These are phyloP conservation scores for Musa itinerans DNA, from an alignment of 176 grass and related monocot genomes.

Conservation along the genomic window DNA sequence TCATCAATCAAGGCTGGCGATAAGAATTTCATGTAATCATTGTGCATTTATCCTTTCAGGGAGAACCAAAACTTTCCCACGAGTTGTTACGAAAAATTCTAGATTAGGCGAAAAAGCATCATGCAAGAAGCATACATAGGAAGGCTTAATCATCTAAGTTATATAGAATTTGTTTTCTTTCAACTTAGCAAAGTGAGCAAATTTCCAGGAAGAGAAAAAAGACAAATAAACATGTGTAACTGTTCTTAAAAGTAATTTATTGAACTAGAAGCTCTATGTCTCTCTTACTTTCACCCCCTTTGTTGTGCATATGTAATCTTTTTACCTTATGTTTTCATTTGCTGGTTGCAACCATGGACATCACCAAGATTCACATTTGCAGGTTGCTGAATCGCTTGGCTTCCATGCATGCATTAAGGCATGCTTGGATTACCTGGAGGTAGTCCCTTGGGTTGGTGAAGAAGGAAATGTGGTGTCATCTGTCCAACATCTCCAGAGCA, in stretches of 20 bases:
- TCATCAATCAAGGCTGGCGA: no score
- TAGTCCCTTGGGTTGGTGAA: slow-evolving; percentile 69
- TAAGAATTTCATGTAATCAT: no score
- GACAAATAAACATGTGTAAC: neutral
- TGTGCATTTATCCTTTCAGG: no score
- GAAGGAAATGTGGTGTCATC: slow-evolving; percentile 67
- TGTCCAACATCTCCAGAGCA: slow-evolving; percentile 45
- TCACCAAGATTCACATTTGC: slow-evolving; percentile 10
- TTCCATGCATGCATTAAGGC: slow-evolving; percentile 50
- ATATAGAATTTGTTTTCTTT: no score
- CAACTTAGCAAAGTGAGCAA: neutral
- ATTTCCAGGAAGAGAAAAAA: neutral
- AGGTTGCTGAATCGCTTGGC: slow-evolving; percentile 68
- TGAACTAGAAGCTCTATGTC: no score
- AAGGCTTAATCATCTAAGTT: neutral
- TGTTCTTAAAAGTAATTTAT: no score
- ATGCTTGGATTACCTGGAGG: slow-evolving; percentile 78
- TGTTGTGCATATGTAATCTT: no score
- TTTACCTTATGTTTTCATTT: neutral
- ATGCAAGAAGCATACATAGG: neutral
- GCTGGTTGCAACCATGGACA: no score
- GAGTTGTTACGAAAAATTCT: neutral
- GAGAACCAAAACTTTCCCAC: no score
- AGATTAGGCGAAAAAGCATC: neutral
- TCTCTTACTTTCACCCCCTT: no score